Evolutionary conservation across 345 rosid species (phyloP), one percentile per base, ranked within the genome.

Genomic region (Populus tremula): DNA sequence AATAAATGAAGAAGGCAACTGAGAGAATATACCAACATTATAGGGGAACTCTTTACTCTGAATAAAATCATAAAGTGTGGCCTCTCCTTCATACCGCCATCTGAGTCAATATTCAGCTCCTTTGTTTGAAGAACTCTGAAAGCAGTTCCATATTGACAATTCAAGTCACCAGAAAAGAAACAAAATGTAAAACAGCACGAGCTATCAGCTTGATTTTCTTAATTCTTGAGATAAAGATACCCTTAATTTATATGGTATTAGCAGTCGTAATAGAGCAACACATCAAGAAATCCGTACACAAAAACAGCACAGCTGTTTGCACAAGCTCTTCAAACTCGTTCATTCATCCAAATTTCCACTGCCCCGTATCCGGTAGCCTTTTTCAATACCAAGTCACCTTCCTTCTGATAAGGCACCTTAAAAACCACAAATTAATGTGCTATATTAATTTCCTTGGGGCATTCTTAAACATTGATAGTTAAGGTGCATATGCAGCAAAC

Each of bases 331-430:
- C 99, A 90, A 68, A 90, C 97, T 0, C 96, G 96, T 77, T 95
- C 99, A 39, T 95, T 95, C 97, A 95, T 95, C 99, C 99, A 95
- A 80, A 95, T 95, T 73, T 95, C 98, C 45, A 93, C 99, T 0
- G 97, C 99, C 35, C 99, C 99, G 67, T 89, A 93, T 79, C 93
- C 96, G 72, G 96, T 91, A 23, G 99, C 99, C 92, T 91, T 96
- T 88, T 96, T 96, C 90, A 96, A 73, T 47, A 96, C 97, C 77
- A 92, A 86, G 83, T 93, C 94, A 41, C 94, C 92, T 54, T 87
- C 93, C 85, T 84, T 88, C 91, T 85, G 80, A 25, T 45, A 43
- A 82, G 76, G 39, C 23, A 65, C 9, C 72, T 25, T 50, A 5
- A 16, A 56, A 67, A 36, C 47, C 75, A 87, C 75, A 76, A 72